These are phyloP conservation scores for Dioszegia aurantiaca DNA, from an alignment of 768 basidiomycete genomes.

Conservation along the genomic window DNA sequence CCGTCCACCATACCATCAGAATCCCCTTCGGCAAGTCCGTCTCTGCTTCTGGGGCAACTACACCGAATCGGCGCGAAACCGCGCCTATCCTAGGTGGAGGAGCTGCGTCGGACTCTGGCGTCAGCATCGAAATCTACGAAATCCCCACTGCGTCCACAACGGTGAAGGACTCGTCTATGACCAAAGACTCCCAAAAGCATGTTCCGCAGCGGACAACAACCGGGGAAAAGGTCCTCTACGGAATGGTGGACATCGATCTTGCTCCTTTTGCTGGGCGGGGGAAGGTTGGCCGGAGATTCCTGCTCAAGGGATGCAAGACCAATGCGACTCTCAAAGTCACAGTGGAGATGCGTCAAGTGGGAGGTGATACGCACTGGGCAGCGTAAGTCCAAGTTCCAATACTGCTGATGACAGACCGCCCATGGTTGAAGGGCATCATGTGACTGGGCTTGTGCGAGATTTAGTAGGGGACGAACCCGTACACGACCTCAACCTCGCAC, in stretches of 20 bases:
- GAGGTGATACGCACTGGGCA: conserved; percentile 36
- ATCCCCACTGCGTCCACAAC: conserved; percentile 11
- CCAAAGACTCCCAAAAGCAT: not conserved
- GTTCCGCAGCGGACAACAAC: conserved; percentile 7
- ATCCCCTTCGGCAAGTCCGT: conserved; percentile 32
- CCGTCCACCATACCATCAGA: conserved; percentile 26
- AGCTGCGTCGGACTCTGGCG: conserved; percentile 30
- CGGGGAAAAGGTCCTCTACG: conserved; percentile 24
- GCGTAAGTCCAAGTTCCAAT: conserved; percentile 30
- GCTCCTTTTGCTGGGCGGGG: conserved; percentile 44
- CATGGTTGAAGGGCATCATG: conserved; percentile 42
- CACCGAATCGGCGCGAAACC: conserved; percentile 5
- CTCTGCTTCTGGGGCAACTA: conserved; percentile 6
- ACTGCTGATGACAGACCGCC: conserved; percentile 28
- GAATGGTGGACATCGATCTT: conserved; percentile 38
- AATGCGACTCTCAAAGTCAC: conserved; percentile 43
- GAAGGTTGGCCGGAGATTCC: conserved; percentile 27
- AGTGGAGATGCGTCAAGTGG: conserved; percentile 37
- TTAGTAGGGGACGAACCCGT: conserved; percentile 26
- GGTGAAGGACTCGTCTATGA: not conserved
- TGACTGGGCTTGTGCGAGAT: conserved; percentile 32
- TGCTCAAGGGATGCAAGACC: conserved; percentile 38
- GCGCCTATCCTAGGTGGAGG: conserved; percentile 33
- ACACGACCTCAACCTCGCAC: conserved; percentile 23
- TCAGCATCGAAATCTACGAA: conserved; percentile 30